These are phyloP conservation scores for Phialemoniopsis sp. DNA, from an alignment of 2,329 filamentous ascomycete genomes.

Conservation along the genomic window DNA sequence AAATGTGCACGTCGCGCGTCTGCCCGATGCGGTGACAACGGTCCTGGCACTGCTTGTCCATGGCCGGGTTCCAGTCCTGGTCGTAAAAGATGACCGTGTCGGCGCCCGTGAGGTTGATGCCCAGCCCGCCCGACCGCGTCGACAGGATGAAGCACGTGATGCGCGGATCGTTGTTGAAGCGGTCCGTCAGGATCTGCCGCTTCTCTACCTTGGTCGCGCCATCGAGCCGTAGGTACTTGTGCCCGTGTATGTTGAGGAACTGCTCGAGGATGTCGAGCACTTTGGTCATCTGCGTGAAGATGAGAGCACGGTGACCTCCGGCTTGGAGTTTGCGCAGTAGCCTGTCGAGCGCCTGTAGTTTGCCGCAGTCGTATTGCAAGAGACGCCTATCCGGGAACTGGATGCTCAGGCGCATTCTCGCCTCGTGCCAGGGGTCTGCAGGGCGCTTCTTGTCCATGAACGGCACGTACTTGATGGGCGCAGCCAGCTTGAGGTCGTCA, in stretches of 20 bases:
- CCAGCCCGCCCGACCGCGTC: conserved; percentile 87
- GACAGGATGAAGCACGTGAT: conserved; percentile 96
- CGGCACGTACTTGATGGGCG: conserved; percentile 49
- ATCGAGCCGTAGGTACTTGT: conserved; percentile 93
- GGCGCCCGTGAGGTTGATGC: conserved; percentile 93
- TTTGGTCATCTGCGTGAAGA: conserved; percentile 99
- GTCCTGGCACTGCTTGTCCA: conserved; percentile 99
- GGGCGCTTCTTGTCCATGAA: conserved; percentile 53
- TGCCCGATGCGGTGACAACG: conserved; percentile 96
- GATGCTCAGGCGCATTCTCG: conserved; percentile 87
- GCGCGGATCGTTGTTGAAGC: conserved; percentile 91
- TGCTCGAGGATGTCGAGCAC: conserved; percentile 96
- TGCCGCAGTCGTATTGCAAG: conserved; percentile 97
- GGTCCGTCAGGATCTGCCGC: conserved; percentile 88
- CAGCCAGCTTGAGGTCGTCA: conserved; percentile 52
- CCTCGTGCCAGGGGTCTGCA: conserved; percentile 85
- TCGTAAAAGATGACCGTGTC: conserved; percentile 99
- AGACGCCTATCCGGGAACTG: conserved; percentile 95
- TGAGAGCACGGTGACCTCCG: conserved; percentile 87
- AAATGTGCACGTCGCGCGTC: conserved; percentile 96
- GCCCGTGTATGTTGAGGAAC: conserved; percentile 95
- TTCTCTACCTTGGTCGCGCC: conserved; percentile 96
- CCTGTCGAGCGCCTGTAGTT: conserved; percentile 84
- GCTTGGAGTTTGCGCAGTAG: conserved; percentile 83
- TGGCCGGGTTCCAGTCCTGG: conserved; percentile 98